phyloP scores from a whole-genome alignment of 129 eudicot genomes.

The Smallanthus sonchifolius region DNA sequence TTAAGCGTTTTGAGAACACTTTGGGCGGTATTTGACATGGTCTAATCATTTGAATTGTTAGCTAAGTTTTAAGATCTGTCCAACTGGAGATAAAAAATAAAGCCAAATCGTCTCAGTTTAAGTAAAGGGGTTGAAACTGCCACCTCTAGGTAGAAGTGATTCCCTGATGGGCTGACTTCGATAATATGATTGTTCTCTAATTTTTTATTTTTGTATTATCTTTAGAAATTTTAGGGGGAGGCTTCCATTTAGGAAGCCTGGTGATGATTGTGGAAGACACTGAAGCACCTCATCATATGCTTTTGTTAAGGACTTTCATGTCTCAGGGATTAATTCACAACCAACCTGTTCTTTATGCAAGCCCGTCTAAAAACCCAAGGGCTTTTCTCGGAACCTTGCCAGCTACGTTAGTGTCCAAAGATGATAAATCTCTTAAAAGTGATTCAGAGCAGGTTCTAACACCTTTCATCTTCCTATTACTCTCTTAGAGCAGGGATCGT shows the following conservation, averaged over 20 bases:
- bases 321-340: conserved; percentile 88
- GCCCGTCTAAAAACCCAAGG: conserved; percentile 76
- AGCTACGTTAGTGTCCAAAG: conserved; percentile 57
- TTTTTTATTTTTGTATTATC: background rate
- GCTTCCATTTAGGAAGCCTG: conserved; percentile 84
- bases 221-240: conserved; percentile 92
- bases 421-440: conserved; percentile 57
- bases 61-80: background rate
- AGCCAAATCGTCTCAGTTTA: background rate
- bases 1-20: background rate
- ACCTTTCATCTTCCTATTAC: background rate
- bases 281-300: conserved; percentile 99
- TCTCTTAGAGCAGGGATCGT: background rate
- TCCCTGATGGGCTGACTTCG: background rate
- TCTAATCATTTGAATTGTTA: background rate
- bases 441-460: conserved; percentile 57
- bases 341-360: conserved; percentile 86
- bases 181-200: background rate
- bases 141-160: background rate
- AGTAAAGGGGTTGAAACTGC: background rate
- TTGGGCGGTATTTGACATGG: background rate
- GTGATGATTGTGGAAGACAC: conserved; percentile 94
- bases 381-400: conserved; percentile 94
- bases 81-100: background rate
- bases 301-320: conserved; percentile 86